Conservation (phyloP, 805 yeast species). For the Lachancea cidri region DNA sequence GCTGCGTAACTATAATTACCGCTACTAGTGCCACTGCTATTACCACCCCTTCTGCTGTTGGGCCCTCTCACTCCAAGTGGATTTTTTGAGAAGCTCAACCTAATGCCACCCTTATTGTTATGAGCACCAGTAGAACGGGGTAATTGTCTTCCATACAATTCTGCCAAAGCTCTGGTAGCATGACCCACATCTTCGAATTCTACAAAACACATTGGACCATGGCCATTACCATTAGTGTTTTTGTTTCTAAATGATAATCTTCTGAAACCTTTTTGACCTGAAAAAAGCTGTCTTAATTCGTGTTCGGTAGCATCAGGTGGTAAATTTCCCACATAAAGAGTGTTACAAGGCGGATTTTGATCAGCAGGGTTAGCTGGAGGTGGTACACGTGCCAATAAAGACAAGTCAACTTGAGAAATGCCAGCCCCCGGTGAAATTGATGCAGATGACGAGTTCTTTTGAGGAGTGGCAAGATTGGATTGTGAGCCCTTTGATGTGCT, state of each 20-base stretch:
- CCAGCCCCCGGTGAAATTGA: slow-evolving; percentile 23
- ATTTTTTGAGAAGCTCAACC: slow-evolving; percentile 90
- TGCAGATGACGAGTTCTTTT: slow-evolving; percentile 27
- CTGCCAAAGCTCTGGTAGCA: slow-evolving; percentile 92
- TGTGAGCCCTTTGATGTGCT: slow-evolving; percentile 16
- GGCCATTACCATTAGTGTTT: slow-evolving; percentile 44
- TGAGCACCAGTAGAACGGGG: slow-evolving; percentile 67
- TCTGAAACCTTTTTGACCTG: slow-evolving; percentile 89
- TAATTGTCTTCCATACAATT: slow-evolving; percentile 85
- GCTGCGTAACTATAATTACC: slow-evolving; percentile 17
- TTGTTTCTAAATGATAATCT: slow-evolving; percentile 88
- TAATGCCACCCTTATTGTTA: slow-evolving; percentile 78
- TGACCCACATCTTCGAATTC: slow-evolving; percentile 94
- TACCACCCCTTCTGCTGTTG: slow-evolving; percentile 39
- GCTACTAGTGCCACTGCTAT: slow-evolving; percentile 11
- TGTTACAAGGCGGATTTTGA: slow-evolving; percentile 98
- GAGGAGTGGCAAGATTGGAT: slow-evolving; percentile 12
- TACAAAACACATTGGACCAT: slow-evolving; percentile 99
- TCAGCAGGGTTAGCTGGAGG: slow-evolving; percentile 98
- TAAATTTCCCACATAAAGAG: slow-evolving; percentile 91
- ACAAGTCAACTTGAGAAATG: slow-evolving; percentile 52
- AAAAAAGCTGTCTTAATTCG: slow-evolving; percentile 80
- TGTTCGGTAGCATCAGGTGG: slow-evolving; percentile 97
- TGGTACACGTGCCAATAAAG: slow-evolving; percentile 72
- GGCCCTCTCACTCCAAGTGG: slow-evolving; percentile 94